Conservation (phyloP, 371 early-diverging fungal species). For the Mortierella sp. region DNA sequence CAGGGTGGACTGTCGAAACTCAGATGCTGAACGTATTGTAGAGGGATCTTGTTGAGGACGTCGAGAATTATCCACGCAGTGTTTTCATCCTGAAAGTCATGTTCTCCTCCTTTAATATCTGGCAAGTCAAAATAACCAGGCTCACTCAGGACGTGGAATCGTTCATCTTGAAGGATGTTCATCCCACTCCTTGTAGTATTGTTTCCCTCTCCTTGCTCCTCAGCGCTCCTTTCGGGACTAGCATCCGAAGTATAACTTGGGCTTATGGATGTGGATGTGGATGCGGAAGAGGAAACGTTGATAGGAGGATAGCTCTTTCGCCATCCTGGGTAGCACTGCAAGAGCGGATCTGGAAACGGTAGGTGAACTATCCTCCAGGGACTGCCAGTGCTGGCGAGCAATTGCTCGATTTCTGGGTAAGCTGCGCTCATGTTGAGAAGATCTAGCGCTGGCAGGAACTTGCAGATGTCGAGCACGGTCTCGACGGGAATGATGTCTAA, state of each 20-base stretch:
- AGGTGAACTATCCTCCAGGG: conserved; percentile 30
- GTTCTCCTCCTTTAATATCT: conserved; percentile 14
- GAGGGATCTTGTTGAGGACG: conserved; percentile 22
- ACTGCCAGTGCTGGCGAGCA: conserved; percentile 2
- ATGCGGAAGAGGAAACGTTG: too few species aligned
- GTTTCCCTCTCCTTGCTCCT: neutral
- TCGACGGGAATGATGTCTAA: conserved; percentile 29
- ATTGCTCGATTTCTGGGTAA: conserved; percentile 14
- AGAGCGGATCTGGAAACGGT: conserved; percentile 36
- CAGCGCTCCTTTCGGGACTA: neutral
- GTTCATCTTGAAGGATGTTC: conserved; percentile 11
- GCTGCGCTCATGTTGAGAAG: conserved; percentile 32
- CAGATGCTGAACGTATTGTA: conserved; percentile 20
- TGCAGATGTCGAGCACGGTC: conserved; percentile 16
- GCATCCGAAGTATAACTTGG: neutral
- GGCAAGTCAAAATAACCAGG: conserved; percentile 16
- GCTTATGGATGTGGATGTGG: neutral
- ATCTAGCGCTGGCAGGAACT: conserved; percentile 22
- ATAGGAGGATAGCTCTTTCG: neutral
- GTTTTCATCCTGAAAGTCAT: conserved; percentile 7
- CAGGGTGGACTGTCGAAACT: conserved; percentile 34
- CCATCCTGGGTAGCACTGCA: conserved; percentile 36
- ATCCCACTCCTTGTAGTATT: neutral
- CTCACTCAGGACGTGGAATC: conserved; percentile 17
- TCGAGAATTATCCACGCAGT: conserved; percentile 36